Base-by-base conservation (phyloP, 257 asterid genomes). In the Striga asiatica region DNA sequence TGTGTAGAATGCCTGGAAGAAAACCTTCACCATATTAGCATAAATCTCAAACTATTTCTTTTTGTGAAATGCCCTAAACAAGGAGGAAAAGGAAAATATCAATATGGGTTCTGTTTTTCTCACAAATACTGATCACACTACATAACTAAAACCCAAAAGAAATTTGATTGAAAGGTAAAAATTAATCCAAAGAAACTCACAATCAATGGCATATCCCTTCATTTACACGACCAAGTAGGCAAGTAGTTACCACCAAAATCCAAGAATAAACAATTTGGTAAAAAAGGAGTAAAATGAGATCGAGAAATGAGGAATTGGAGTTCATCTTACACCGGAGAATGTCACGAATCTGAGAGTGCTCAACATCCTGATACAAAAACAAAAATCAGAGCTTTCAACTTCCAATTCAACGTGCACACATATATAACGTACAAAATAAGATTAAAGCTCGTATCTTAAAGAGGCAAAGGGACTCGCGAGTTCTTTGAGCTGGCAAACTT, bases 281-380 rank as follows among this genome's bases (percentile, higher is more conserved):
- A n/a, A n/a, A n/a, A n/a, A n/a, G n/a, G n/a, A n/a, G n/a, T n/a
- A n/a, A n/a, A n/a, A n/a, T n/a, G n/a, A n/a, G n/a, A n/a, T n/a
- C 4, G 4, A 11, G 51, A 11, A 14, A 14, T n/a, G n/a, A n/a
- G 8, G 23, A 45, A 29, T 11, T 50, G 39, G 51, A 21, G 66
- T 35, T 19, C 11, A 49, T 82, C 95, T 79, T 66, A 92, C 98
- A 88, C 64, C 84, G 87, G 38, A 92, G 91, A 68, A 82, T 95
- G 75, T 88, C 93, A 10, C 88, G 88, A 53, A 88, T 81, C 87
- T 92, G 87, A 54, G 84, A 82, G 80, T 79, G 93, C 75, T 92
- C 97, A 60, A 87, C 91, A 52, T 92, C 98, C 99, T 92, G 68
- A 67, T 53, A 51, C 3, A 60, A 54, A 23, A 11, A 24, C 19